Percentiles rank a stretch among this genome's conserved stretches.
Evolutionary conservation across 371 early-diverging fungal genomes (phyloP).

Genomic region (Blastocladiella emersonii): DNA sequence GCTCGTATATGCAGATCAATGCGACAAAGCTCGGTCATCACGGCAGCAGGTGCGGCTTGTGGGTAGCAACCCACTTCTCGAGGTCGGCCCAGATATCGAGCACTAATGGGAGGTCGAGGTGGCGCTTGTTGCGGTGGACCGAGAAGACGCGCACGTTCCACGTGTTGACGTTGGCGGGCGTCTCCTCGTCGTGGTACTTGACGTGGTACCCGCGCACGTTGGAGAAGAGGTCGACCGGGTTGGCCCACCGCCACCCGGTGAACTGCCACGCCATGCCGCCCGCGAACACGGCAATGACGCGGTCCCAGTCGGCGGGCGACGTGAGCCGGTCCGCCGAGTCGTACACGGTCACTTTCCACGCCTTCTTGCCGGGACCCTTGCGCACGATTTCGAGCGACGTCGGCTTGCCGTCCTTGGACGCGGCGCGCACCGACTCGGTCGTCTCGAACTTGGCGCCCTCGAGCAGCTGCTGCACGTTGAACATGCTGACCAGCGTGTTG

Average conservation of each 20-base stretch:
- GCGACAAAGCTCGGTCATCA: too few relatives aligned
- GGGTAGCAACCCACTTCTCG: constrained; percentile 44
- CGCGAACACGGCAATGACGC: constrained; percentile 76
- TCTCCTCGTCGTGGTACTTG: constrained; percentile 58
- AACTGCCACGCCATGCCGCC: constrained; percentile 87
- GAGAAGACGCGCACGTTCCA: constrained; percentile 67
- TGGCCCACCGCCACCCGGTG: constrained; percentile 73
- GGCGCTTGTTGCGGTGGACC: constrained; percentile 55
- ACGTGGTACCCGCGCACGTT: constrained; percentile 65
- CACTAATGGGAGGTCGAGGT: constrained; percentile 57
- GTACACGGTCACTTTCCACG: constrained; percentile 44
- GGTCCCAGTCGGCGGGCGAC: constrained; percentile 32
- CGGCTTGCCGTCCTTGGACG: constrained; percentile 45
- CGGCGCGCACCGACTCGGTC: constrained; percentile 41
- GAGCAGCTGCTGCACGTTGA: constrained; percentile 68
- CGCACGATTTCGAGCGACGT: constrained; percentile 30
- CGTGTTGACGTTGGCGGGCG: constrained; percentile 33
- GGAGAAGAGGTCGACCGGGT: constrained; percentile 63
- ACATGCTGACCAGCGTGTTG: constrained; percentile 65
- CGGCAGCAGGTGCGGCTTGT: constrained; percentile 33
- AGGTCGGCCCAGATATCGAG: constrained; percentile 61
- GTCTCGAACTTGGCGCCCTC: constrained; percentile 52
- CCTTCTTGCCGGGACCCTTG: constrained; percentile 19
- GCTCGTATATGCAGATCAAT: too few relatives aligned
- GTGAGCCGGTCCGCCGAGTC: constrained; percentile 53